Conservation (phyloP, 306 rosid species). For the Hippophae gyantsensis region DNA sequence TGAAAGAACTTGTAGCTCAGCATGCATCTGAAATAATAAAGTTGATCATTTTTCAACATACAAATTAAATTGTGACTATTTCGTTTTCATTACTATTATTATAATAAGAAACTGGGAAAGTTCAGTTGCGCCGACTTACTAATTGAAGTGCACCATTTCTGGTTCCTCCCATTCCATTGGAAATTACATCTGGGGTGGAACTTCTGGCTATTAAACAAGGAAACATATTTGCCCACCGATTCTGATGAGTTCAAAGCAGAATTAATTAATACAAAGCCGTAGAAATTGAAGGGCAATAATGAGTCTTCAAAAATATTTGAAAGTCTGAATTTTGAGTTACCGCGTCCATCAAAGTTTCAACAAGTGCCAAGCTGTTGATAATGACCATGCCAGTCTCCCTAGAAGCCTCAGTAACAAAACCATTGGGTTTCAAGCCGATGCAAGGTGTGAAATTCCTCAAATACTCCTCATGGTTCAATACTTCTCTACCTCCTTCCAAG, state of each 20-base stretch:
- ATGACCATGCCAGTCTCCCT: constrained; percentile 82
- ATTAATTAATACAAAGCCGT: constrained; percentile 1
- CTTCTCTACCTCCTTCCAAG: constrained; percentile 63
- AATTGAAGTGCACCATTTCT: constrained; percentile 89
- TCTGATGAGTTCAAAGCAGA: constrained; percentile 20
- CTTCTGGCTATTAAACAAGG: constrained; percentile 78
- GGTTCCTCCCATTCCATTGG: constrained; percentile 74
- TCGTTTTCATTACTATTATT: no score
- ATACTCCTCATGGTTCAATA: constrained; percentile 74
- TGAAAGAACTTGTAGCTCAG: constrained; percentile 85
- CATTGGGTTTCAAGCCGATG: constrained; percentile 74
- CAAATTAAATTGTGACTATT: neutral
- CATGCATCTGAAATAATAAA: constrained; percentile 57
- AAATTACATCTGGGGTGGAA: constrained; percentile 62
- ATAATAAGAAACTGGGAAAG: neutral
- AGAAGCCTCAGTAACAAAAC: constrained; percentile 71
- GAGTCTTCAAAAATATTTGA: neutral
- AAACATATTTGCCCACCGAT: constrained; percentile 95
- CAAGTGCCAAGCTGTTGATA: constrained; percentile 80
- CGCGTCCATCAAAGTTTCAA: constrained; percentile 84
- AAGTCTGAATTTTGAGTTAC: constrained; percentile 23
- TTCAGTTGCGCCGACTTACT: constrained; percentile 16
- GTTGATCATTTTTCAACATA: no score
- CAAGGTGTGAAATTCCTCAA: constrained; percentile 62
- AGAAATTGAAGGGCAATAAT: neutral